Percentiles rank a stretch among this genome's conserved stretches.
These are phyloP conservation scores for Tillandsia fasciculata DNA, from an alignment of 176 grass and related monocot species.

Conservation along the genomic window DNA sequence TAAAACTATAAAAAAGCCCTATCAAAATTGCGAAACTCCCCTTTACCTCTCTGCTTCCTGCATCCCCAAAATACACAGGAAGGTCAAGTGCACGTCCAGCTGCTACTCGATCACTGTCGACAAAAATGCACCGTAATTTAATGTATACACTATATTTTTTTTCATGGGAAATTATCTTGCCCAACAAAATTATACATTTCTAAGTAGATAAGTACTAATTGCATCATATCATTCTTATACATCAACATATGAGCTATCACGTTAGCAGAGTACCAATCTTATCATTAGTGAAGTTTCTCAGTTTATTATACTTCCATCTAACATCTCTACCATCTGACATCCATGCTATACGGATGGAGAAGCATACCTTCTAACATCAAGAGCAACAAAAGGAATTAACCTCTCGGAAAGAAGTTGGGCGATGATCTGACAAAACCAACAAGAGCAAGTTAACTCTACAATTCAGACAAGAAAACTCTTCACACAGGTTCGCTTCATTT, in stretches of 20 bases:
- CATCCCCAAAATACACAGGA: conserved; percentile 96
- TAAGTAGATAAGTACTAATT: no score
- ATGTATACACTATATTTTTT: not conserved
- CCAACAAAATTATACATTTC: no score
- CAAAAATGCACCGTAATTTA: conserved; percentile 13
- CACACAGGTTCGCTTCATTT: no score
- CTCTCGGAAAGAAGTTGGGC: conserved; percentile 95
- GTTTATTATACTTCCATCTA: not conserved
- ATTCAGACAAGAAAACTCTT: not conserved
- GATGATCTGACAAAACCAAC: conserved; percentile 44
- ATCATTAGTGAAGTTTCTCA: no score
- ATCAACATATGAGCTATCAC: no score
- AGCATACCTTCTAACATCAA: conserved; percentile 84
- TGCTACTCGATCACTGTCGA: conserved; percentile 82
- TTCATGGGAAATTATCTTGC: no score
- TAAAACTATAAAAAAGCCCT: not conserved
- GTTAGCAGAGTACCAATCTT: no score
- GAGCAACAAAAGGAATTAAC: conserved; percentile 94
- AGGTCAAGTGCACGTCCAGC: conserved; percentile 89
- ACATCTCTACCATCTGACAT: not conserved
- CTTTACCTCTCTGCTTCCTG: conserved; percentile 90
- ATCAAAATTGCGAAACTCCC: not conserved
- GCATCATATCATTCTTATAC: no score
- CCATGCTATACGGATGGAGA: conserved; percentile 1
- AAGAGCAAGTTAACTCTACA: not conserved